A percentile compares a stretch with the other conserved stretches of the same genome.
phyloP scores from a whole-genome alignment of 2,329 filamentous ascomycete genomes.

The Leptographium procerum region DNA sequence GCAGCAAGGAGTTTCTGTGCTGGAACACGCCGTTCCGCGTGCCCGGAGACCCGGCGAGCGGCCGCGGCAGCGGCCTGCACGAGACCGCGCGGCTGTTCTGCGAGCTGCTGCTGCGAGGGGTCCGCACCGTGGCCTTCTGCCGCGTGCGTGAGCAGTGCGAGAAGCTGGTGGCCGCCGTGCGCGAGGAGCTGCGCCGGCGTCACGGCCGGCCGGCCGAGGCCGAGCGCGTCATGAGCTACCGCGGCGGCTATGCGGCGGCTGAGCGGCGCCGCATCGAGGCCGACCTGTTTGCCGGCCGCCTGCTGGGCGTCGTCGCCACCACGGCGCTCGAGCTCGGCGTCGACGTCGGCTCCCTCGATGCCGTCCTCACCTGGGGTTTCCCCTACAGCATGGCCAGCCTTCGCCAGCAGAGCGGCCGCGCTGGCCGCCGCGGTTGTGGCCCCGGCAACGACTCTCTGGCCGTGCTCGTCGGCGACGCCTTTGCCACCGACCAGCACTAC shows the following conservation, averaged over 20 bases:
- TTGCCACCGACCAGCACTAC: constrained; percentile 87
- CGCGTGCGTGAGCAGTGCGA: constrained; percentile 82
- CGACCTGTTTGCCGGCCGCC: constrained; percentile 94
- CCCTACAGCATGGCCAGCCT: constrained; percentile 93
- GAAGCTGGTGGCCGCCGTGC: constrained; percentile 67
- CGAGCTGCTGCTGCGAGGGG: constrained; percentile 75
- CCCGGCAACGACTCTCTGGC: constrained; percentile 88
- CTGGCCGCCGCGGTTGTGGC: constrained; percentile 82
- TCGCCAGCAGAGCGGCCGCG: constrained; percentile 86
- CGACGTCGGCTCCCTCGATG: constrained; percentile 88
- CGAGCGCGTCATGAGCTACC: constrained; percentile 82
- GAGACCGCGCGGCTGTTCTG: constrained; percentile 90
- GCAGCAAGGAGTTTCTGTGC: constrained; percentile 87
- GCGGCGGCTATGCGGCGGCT: constrained; percentile 87
- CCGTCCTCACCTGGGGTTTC: constrained; percentile 87
- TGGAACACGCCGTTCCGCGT: constrained; percentile 98
- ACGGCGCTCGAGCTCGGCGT: constrained; percentile 88
- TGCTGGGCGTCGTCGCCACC: constrained; percentile 88
- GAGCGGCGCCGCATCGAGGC: constrained; percentile 80
- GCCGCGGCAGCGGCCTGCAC: constrained; percentile 67
- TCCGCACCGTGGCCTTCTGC: constrained; percentile 88
- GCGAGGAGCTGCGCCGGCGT: constrained; percentile 62
- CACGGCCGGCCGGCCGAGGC: constrained; percentile 64
- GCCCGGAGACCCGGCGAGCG: constrained; percentile 73
- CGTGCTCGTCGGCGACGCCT: constrained; percentile 78